Evolutionary conservation across 1,284 basidiomycete species (phyloP).

Genomic region (Schizopora paradoxa): DNA sequence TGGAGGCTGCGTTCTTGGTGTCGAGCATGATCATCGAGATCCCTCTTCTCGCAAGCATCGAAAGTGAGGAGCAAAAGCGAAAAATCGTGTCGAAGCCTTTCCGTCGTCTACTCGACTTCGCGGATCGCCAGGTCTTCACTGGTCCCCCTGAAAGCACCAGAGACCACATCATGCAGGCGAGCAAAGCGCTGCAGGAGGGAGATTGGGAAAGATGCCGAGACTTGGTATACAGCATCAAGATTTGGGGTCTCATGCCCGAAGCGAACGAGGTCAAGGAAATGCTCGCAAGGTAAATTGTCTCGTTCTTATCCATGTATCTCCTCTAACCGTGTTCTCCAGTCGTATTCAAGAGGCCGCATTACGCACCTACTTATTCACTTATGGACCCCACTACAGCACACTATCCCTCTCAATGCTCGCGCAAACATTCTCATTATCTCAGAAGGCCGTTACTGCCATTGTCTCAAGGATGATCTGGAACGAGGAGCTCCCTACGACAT

Average conservation of each 20-base stretch:
- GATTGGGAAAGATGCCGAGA: conserved; percentile 97
- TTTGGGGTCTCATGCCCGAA: conserved; percentile 96
- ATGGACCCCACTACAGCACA: conserved; percentile 90
- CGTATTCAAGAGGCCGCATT: conserved; percentile 98
- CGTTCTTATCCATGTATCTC: conserved; percentile 7
- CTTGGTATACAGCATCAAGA: conserved; percentile 93
- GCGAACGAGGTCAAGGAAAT: conserved; percentile 87
- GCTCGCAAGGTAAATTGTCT: conserved; percentile 72
- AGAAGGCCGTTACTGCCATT: conserved; percentile 81
- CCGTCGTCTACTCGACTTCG: conserved; percentile 92
- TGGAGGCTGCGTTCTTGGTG: conserved; percentile 96
- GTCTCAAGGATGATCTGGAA: conserved; percentile 99
- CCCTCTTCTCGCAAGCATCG: conserved; percentile 89
- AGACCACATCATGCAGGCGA: conserved; percentile 99
- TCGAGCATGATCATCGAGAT: conserved; percentile 99
- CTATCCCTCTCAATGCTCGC: conserved; percentile 86
- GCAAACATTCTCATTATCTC: conserved; percentile 80
- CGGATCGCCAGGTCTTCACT: conserved; percentile 96
- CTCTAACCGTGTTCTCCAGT: conserved; percentile 35
- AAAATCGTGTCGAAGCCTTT: conserved; percentile 94
- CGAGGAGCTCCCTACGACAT: conserved; percentile 92
- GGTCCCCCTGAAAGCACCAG: conserved; percentile 98
- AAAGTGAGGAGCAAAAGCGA: conserved; percentile 88
- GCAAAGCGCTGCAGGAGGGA: conserved; percentile 92
- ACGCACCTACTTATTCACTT: conserved; percentile 97